Evolutionary conservation across 345 rosid species (phyloP).

Genomic region (Hibiscus mutabilis): DNA sequence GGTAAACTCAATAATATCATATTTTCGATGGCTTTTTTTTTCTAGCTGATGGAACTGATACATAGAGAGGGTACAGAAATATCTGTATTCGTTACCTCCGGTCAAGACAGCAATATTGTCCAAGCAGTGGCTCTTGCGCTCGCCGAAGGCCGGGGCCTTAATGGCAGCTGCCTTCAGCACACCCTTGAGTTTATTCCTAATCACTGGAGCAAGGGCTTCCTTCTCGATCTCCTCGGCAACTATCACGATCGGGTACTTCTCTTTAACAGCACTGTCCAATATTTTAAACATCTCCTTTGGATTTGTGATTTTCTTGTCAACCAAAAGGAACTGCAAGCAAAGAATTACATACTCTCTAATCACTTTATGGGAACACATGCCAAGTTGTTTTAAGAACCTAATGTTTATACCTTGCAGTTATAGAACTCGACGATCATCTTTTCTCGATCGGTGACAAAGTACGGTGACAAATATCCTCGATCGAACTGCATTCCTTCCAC

Average conservation of each 20-base stretch:
- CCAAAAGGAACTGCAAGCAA: conserved; percentile 73
- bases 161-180: conserved; percentile 72
- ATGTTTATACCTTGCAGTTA: conserved; percentile 64
- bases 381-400: background rate
- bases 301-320: conserved; percentile 70
- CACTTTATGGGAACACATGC: conserved; percentile 21
- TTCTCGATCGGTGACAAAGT: conserved; percentile 67
- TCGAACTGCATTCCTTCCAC: conserved; percentile 92
- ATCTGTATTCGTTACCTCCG: conserved; percentile 50
- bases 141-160: conserved; percentile 87
- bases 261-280: conserved; percentile 83
- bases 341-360: conserved; percentile 24
- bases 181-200: conserved; percentile 83
- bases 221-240: conserved; percentile 71
- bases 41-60: background rate
- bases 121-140: conserved; percentile 81
- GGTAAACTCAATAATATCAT: background rate
- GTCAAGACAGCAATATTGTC: conserved; percentile 90
- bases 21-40: background rate
- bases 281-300: conserved; percentile 79
- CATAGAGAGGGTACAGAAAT: background rate
- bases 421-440: conserved; percentile 63
- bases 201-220: conserved; percentile 76
- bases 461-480: conserved; percentile 78
- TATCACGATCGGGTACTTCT: conserved; percentile 68